These are phyloP conservation scores for Mycena galericulata DNA, from an alignment of 768 basidiomycete species.

Conservation along the genomic window DNA sequence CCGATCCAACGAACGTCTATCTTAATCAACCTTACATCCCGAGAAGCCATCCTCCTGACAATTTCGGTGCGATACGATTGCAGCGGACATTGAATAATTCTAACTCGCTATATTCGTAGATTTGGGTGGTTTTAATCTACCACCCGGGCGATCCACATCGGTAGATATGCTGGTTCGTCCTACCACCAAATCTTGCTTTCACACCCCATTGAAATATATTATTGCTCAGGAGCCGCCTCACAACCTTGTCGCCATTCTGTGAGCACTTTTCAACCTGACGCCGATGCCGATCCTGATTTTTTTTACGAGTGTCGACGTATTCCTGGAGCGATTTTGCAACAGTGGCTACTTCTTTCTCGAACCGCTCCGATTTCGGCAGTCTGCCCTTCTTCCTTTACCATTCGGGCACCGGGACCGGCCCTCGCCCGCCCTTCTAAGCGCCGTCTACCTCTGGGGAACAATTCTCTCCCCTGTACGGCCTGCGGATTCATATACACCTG, in stretches of 20 bases:
- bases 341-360: conserved; percentile 23
- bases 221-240: conserved; percentile 3
- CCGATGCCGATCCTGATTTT: background rate
- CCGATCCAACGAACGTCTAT: no score
- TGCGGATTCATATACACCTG: background rate
- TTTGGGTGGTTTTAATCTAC: background rate
- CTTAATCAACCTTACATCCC: no score
- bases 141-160: background rate
- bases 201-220: background rate
- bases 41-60: background rate
- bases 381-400: conserved; percentile 2
- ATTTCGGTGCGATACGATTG: no score
- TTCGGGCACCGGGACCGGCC: conserved; percentile 20
- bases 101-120: no score
- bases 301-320: conserved; percentile 2
- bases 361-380: background rate
- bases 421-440: conserved; percentile 5
- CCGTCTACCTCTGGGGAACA: conserved; percentile 20
- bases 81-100: no score
- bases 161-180: background rate
- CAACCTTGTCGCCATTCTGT: background rate
- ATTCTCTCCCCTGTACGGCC: background rate
- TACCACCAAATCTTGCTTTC: background rate
- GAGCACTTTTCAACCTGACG: background rate
- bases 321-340: conserved; percentile 7